A percentile compares a stretch with the other conserved stretches of the same genome.
Conservation (phyloP, 1,139 yeast genomes). For the Magnusiomyces sp. region DNA sequence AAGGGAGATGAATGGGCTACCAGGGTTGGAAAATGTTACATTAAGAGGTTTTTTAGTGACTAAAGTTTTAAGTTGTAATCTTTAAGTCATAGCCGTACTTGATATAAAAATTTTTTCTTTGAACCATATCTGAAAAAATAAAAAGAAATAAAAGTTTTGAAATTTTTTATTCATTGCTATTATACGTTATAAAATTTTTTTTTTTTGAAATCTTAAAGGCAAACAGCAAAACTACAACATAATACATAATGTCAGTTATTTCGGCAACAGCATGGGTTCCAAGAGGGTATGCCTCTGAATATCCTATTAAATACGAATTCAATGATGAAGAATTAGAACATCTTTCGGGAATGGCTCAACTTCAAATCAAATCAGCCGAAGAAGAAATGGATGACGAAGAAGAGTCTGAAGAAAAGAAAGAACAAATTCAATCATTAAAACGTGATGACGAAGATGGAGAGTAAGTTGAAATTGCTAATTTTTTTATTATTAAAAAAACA, state of each 20-base stretch:
- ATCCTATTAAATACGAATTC: slow-evolving; percentile 80
- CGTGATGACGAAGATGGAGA: slow-evolving; percentile 25
- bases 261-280: slow-evolving; percentile 96
- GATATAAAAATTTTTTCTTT: too few relatives aligned
- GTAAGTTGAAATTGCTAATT: slow-evolving; percentile 19
- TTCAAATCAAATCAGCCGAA: slow-evolving; percentile 70
- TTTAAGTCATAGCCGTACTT: too few relatives aligned
- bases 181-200: not conserved
- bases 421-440: slow-evolving; percentile 8
- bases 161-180: not conserved
- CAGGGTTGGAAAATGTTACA: too few relatives aligned
- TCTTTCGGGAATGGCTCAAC: slow-evolving; percentile 74
- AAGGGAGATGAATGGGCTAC: too few relatives aligned
- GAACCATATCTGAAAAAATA: too few relatives aligned
- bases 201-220: not conserved
- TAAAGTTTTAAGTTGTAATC: too few relatives aligned
- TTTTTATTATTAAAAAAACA: slow-evolving; percentile 6
- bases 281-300: slow-evolving; percentile 88
- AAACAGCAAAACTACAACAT: not conserved
- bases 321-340: slow-evolving; percentile 91
- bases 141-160: not conserved
- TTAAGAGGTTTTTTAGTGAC: too few relatives aligned
- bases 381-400: slow-evolving; percentile 44
- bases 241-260: slow-evolving; percentile 45
- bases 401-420: slow-evolving; percentile 9